Conservation (phyloP, 208 protist genomes). For the Leishmania mexicana region DNA sequence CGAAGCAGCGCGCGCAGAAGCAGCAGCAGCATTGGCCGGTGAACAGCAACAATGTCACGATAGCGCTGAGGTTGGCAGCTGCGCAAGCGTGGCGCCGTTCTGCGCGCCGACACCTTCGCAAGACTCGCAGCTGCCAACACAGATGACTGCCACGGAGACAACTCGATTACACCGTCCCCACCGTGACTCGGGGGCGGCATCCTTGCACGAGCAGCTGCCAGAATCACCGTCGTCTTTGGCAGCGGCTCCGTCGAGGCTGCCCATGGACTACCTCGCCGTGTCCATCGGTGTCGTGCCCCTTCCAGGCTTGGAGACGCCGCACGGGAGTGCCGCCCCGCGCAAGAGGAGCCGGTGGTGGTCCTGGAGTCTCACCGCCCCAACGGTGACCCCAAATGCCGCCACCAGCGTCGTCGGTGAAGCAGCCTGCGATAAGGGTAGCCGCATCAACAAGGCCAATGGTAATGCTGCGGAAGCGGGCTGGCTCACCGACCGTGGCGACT, state of each 20-base stretch:
- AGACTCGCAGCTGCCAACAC: neutral
- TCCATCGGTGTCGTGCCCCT: conserved; percentile 61
- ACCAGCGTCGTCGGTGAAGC: neutral
- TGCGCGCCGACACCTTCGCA: neutral
- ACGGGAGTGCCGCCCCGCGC: neutral
- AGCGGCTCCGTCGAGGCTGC: neutral
- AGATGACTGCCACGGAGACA: neutral
- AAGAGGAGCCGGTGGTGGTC: conserved; percentile 3
- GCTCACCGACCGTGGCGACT: neutral
- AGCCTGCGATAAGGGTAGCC: neutral
- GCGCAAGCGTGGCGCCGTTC: neutral
- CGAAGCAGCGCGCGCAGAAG: conserved; percentile 22
- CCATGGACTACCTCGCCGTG: conserved; percentile 25
- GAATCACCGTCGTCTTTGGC: neutral
- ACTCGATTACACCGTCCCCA: neutral
- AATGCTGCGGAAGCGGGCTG: neutral
- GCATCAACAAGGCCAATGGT: neutral
- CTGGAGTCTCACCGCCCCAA: neutral
- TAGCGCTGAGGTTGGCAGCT: neutral
- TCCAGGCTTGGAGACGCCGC: conserved; percentile 5
- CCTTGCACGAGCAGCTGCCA: neutral
- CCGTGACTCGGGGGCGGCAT: neutral
- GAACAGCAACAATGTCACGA: neutral
- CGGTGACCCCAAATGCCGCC: neutral
- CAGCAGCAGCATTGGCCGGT: neutral